Base-by-base conservation (phyloP, 352 stramenopile genomes). In the Phytopythium sindhum region DNA sequence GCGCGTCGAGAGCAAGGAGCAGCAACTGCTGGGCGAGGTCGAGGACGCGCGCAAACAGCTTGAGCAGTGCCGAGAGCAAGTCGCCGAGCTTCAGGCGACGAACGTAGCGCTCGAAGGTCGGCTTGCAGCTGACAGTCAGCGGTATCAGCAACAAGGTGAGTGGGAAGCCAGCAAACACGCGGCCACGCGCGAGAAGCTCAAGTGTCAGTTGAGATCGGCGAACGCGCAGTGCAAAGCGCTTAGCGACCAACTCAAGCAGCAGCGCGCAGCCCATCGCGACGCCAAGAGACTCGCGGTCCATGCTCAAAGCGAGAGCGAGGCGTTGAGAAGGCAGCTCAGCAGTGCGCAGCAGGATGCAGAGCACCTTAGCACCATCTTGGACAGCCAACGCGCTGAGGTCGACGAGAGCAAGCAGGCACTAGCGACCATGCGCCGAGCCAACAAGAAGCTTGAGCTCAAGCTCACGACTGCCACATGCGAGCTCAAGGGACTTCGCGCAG, bases 311-410 rank as follows among this genome's bases (percentile, higher is more conserved):
- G 75, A 87, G 35, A 77, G 67, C 9, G 72, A 84, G 6, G 61
- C 66, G 14, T 57, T 89, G 12, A 39, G 57, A 17, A 81, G 79
- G 53, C 77, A 86, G 58, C 31, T 89, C 0, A 37, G 45, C 19
- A 62, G 64, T 33, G 61, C 79, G 0, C 73, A 77, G 63, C 66
- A 65, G 19, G 77, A 90, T 52, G 70, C 64, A 26, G 56, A 70
- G 50, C 75, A 86, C 44, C 64, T 90, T 12, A 54, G 69, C 1
- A 52, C 63, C 23, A 73, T 89, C 19, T 63, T 88, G 14, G 72
- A 88, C 41, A 74, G 66, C 8, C 79, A 87, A 56, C 66, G 70
- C 10, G 44, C 61, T 0, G 66, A 71, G n/a, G 50, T 69, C 1
- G 64, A 75, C 17, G 64, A 73, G 1, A 57, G 66, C 44, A 24